Conservation (phyloP, 2,329 filamentous ascomycete species). For the Verticillium nonalfalfae region DNA sequence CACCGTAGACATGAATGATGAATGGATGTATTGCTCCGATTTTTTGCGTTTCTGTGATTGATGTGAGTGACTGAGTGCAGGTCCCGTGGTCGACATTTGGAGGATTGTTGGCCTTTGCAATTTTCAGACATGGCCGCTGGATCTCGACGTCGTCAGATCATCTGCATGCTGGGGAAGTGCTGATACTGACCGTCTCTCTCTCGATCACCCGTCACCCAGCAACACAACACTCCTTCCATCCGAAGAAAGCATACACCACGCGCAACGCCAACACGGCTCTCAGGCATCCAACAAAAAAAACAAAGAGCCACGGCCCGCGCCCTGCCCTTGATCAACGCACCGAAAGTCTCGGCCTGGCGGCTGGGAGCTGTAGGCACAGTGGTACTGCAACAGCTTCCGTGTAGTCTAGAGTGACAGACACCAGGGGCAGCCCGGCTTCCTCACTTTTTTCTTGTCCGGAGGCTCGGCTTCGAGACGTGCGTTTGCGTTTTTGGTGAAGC, state of each 20-base stretch:
- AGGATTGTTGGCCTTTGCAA: too few species aligned
- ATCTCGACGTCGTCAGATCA: too few species aligned
- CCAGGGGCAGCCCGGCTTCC: neutral
- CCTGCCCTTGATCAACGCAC: neutral
- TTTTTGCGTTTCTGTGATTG: neutral
- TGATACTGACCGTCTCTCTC: neutral
- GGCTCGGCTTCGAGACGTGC: neutral
- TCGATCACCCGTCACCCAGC: neutral
- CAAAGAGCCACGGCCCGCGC: neutral
- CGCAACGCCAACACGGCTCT: neutral
- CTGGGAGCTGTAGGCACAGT: neutral
- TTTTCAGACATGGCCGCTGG: too few species aligned
- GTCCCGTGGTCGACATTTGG: too few species aligned
- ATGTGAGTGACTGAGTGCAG: neutral
- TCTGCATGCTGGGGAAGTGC: too few species aligned
- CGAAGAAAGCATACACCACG: too few species aligned
- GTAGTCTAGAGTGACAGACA: neutral
- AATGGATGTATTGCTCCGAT: conserved; percentile 9
- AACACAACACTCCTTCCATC: neutral
- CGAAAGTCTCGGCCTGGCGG: neutral
- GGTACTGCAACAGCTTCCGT: neutral
- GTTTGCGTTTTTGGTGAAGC: neutral
- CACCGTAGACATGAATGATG: conserved; percentile 11
- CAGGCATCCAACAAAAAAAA: neutral
- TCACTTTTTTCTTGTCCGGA: neutral